Evolutionary conservation across 225 moss, liverwort and hornwort genomes (phyloP).

Genomic region (Neckera pumila): DNA sequence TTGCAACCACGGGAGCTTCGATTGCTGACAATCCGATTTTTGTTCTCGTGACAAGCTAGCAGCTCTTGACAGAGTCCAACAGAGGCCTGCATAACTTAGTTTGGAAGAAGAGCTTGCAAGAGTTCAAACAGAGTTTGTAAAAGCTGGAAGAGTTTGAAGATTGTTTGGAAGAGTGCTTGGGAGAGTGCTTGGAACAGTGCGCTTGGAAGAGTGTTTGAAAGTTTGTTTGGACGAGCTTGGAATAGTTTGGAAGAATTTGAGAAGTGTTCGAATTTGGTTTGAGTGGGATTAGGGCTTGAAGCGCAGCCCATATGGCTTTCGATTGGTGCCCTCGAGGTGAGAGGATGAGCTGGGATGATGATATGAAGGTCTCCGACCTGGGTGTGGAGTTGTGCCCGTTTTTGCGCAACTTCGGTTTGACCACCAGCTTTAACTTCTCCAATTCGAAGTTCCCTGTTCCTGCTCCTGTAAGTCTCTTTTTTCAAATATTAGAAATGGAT

Average conservation of each 20-base stretch:
- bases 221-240: background rate
- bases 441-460: constrained; percentile 20
- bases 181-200: background rate
- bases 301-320: background rate
- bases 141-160: background rate
- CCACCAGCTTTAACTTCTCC: constrained; percentile 21
- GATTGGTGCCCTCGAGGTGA: background rate
- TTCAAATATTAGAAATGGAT: background rate
- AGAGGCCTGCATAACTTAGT: background rate
- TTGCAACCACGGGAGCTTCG: background rate
- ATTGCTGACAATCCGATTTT: background rate
- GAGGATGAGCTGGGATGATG: background rate
- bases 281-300: background rate
- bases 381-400: constrained; percentile 33
- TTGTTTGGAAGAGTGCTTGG: background rate
- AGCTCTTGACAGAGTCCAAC: background rate
- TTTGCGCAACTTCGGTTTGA: constrained; percentile 32
- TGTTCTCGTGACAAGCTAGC: background rate
- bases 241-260: background rate
- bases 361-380: background rate
- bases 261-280: background rate
- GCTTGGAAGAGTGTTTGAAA: background rate
- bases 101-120: background rate
- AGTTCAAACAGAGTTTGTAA: background rate
- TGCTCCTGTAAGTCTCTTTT: constrained; percentile 20